Base-by-base conservation (phyloP, 768 basidiomycete genomes). In the Trametopsis cervina region DNA sequence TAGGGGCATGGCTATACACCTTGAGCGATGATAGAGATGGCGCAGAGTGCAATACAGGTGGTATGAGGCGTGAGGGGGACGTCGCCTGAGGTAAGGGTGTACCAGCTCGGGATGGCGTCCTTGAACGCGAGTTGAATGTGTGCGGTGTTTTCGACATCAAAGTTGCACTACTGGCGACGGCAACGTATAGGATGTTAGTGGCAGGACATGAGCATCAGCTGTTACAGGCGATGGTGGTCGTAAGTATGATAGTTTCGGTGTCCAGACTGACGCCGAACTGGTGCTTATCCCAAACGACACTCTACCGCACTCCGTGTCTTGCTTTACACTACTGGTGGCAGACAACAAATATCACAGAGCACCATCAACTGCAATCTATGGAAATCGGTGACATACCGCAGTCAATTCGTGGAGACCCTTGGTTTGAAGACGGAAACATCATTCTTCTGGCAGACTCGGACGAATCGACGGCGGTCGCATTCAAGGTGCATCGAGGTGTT, bases 341-440 rank as follows among this genome's bases (percentile, higher is more conserved):
- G n/a, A n/a, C n/a, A n/a, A n/a, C n/a, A n/a, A n/a, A n/a, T n/a
- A 7, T 7, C 29, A 7, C 29, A 15, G 29, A 33, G 29, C 9
- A 15, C 29, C 15, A 7, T 33, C 29, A 15, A 7, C 29, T 33
- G 7, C 29, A 33, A 33, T 33, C 29, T 15, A 33, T 33, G 29
- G 29, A 33, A 7, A 33, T 33, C 29, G 29, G 15, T 33, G 29
- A 7, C 15, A 33, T 33, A 33, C 29, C 29, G 15, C 29, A 33
- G 7, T 33, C 29, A 33, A 33, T 33, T 33, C 60, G 58, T 20
- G 65, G 64, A 22, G 64, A 78, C 64, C 77, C 76, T 13, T 80
- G 75, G 75, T 78, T 82, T 55, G 75, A 79, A 20, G 79, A 80
- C 53, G 79, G 78, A 15, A 82, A 80, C 57, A 68, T 81, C 40